phyloP scores from a whole-genome alignment of 2,329 filamentous ascomycete genomes.

The Colletotrichum sansevieriae region DNA sequence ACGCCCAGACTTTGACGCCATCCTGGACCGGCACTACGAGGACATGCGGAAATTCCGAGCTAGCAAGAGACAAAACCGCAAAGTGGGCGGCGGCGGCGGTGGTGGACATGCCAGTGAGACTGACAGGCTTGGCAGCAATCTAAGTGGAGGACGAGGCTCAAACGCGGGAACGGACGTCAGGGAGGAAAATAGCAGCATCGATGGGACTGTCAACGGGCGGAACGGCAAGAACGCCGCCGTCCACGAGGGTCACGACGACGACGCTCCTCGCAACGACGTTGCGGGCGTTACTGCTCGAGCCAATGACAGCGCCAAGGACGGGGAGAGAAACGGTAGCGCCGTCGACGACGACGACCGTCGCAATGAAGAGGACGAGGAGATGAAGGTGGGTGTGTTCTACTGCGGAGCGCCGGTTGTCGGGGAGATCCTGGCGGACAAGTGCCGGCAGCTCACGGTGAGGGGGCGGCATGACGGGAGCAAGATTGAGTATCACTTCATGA shows the following conservation, averaged over 20 bases:
- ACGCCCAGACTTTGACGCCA: slow-evolving; percentile 64
- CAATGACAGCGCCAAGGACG: neutral
- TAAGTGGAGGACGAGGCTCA: neutral
- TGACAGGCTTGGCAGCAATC: neutral
- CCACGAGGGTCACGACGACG: neutral
- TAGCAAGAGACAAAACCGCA: slow-evolving; percentile 43
- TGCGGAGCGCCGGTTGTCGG: slow-evolving; percentile 69
- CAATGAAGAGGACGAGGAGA: slow-evolving; percentile 48
- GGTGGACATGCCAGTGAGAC: neutral
- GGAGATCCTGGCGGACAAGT: slow-evolving; percentile 67
- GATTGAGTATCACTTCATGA: slow-evolving; percentile 69
- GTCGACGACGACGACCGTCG: neutral
- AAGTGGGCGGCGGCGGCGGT: slow-evolving; percentile 27
- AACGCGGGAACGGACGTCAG: slow-evolving; percentile 14
- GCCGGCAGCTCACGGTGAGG: slow-evolving; percentile 62
- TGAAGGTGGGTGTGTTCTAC: slow-evolving; percentile 68
- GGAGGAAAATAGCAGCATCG: neutral
- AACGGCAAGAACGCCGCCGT: neutral
- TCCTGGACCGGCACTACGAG: slow-evolving; percentile 67
- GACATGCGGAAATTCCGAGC: slow-evolving; percentile 59
- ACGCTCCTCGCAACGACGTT: neutral
- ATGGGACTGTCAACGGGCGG: neutral
- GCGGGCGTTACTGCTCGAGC: neutral
- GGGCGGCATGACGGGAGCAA: slow-evolving; percentile 64
- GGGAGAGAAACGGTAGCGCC: neutral